A percentile compares a stretch with the other conserved stretches of the same genome.
phyloP scores from a whole-genome alignment of 1,139 yeast species.

The Yamadazyma atmosphaerica region DNA sequence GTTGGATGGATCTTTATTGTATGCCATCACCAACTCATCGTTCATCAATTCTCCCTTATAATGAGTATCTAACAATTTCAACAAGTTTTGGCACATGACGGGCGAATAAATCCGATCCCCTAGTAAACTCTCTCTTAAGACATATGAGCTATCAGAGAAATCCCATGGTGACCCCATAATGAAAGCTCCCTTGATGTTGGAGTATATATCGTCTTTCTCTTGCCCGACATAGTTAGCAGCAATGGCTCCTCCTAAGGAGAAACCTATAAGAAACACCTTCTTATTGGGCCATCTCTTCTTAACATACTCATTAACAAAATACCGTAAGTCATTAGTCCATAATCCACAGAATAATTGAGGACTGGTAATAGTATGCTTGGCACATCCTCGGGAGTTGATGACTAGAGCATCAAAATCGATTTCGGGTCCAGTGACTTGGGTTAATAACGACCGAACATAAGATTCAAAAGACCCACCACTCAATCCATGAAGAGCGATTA shows the following conservation, averaged over 20 bases:
- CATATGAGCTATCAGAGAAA: slow-evolving; percentile 46
- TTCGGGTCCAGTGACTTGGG: slow-evolving; percentile 31
- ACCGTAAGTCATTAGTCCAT: slow-evolving; percentile 63
- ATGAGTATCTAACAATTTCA: slow-evolving; percentile 46
- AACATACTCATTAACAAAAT: slow-evolving; percentile 49
- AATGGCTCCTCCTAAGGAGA: slow-evolving; percentile 60
- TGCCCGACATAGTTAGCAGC: slow-evolving; percentile 57
- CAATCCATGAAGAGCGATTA: slow-evolving; percentile 58
- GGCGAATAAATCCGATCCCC: slow-evolving; percentile 55
- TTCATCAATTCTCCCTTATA: slow-evolving; percentile 31
- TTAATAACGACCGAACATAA: slow-evolving; percentile 48
- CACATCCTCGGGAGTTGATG: slow-evolving; percentile 61
- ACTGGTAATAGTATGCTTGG: slow-evolving; percentile 55
- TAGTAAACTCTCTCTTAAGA: slow-evolving; percentile 38
- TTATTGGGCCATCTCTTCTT: slow-evolving; percentile 50
- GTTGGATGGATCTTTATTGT: slow-evolving; percentile 30
- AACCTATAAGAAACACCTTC: slow-evolving; percentile 52
- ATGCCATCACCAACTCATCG: slow-evolving; percentile 29
- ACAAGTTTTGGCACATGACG: slow-evolving; percentile 51
- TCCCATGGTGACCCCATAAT: slow-evolving; percentile 62
- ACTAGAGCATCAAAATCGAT: slow-evolving; percentile 54
- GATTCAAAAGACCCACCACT: slow-evolving; percentile 66
- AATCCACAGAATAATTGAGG: slow-evolving; percentile 61
- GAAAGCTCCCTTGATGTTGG: slow-evolving; percentile 48
- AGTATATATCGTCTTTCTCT: slow-evolving; percentile 35